Evolutionary conservation across 2,329 filamentous ascomycete species (phyloP), one percentile per base, ranked within the genome.

Genomic region (Ciborinia camelliae): DNA sequence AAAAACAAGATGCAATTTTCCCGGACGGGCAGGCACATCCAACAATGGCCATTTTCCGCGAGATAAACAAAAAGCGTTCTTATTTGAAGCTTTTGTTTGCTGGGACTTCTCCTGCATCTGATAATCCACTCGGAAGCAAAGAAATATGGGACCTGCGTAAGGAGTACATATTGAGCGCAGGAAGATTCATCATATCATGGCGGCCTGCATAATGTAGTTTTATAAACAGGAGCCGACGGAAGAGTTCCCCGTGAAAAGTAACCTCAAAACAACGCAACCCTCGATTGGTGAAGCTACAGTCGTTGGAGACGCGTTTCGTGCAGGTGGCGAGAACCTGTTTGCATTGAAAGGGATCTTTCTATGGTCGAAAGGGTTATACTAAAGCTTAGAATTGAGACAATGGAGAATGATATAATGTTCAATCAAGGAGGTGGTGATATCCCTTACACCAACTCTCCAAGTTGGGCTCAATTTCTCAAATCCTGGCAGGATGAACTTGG

Each of bases 401-500:
- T 39, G 37, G 30, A 50, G 41, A 50, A 60, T 37, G 57, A 60
- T 37, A 26, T 20, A 51, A 51, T 28, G 57, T 37, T 60, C n/a
- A 30, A 61, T 37, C 32, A 61, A 61, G 58, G 58, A 61, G 58
- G 58, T 61, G 57, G 43, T 39, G 7, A 10, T 15, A 26, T 61
- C 58, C 58, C 58, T 61, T 61, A 18, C 58, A 10, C 58, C 23
- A 50, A 45, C 39, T n/a, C n/a, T 10, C n/a, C 14, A 26, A 23
- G n/a, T 58, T n/a, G 50, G n/a, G 23, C 23, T 26, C 39, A 41
- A 18, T 2, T 15, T 18, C 12, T 8, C n/a, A n/a, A n/a, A n/a
- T n/a, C n/a, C n/a, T n/a, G n/a, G n/a, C n/a, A n/a, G n/a, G n/a
- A n/a, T n/a, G n/a, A n/a, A n/a, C n/a, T n/a, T 48, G 23, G 10